Conservation (phyloP, 352 stramenopile genomes). For the Phytopythium sindhum region DNA sequence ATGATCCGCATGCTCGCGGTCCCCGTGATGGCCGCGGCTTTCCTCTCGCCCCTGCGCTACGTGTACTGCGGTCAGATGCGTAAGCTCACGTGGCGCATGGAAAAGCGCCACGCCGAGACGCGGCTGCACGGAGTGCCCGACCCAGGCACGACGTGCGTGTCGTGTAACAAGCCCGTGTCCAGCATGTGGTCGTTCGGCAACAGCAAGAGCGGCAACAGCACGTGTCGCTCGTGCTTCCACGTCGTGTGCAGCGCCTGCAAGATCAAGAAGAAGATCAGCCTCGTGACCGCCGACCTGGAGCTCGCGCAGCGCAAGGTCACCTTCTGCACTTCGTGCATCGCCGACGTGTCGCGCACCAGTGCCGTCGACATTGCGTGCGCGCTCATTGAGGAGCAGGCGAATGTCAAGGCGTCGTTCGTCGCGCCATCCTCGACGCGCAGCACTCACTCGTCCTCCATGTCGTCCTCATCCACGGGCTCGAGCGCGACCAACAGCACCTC, state of each 20-base stretch:
- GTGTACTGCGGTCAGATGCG: constrained; percentile 61
- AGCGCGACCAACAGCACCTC: neutral
- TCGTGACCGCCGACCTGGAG: constrained; percentile 30
- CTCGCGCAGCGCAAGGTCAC: constrained; percentile 31
- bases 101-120: constrained; percentile 26
- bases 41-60: constrained; percentile 33
- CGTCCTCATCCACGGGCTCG: constrained; percentile 1
- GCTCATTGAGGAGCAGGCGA: constrained; percentile 23
- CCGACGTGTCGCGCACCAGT: constrained; percentile 16
- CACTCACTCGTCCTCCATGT: constrained; percentile 3
- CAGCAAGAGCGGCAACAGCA: constrained; percentile 18
- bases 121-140: constrained; percentile 23
- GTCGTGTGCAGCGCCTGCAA: constrained; percentile 27
- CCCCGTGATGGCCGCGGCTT: constrained; percentile 31
- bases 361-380: constrained; percentile 24
- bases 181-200: constrained; percentile 22
- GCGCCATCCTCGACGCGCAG: neutral
- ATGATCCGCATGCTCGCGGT: constrained; percentile 39
- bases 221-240: constrained; percentile 33
- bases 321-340: constrained; percentile 28
- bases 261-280: constrained; percentile 38
- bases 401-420: neutral
- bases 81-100: constrained; percentile 61
- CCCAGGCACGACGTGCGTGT: constrained; percentile 21
- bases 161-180: constrained; percentile 14